These are phyloP conservation scores for Didymella glomerata DNA, from an alignment of 2,329 filamentous ascomycete genomes.

Conservation along the genomic window DNA sequence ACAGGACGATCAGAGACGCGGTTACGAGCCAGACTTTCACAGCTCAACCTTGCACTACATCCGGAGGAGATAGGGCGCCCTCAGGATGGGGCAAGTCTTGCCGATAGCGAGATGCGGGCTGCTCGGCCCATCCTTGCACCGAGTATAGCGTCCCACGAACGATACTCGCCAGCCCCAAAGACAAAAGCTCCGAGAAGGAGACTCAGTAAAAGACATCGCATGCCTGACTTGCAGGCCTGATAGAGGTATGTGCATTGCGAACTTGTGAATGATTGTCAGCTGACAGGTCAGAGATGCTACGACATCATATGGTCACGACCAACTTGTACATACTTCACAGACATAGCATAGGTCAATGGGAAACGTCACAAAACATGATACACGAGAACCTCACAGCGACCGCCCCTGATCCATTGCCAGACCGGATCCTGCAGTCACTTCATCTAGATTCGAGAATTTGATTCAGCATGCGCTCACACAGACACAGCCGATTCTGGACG, in stretches of 20 bases:
- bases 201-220: constrained; percentile 35
- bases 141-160: constrained; percentile 23
- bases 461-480: neutral
- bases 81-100: constrained; percentile 32
- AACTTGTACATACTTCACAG: constrained; percentile 5
- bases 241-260: neutral
- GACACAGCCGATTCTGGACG: neutral
- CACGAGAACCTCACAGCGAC: neutral
- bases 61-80: constrained; percentile 20
- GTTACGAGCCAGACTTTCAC: constrained; percentile 20
- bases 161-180: constrained; percentile 16
- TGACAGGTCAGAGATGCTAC: neutral
- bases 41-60: constrained; percentile 23
- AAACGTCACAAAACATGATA: neutral
- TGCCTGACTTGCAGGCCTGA: constrained; percentile 23
- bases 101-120: constrained; percentile 27
- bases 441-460: too few species aligned
- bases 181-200: constrained; percentile 20
- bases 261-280: neutral
- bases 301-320: neutral
- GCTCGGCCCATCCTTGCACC: constrained; percentile 31
- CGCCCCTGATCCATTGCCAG: neutral
- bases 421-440: neutral
- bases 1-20: constrained; percentile 21
- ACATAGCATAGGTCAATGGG: neutral